These are phyloP conservation scores for Hanseniaspora lachancei DNA, from an alignment of 805 yeast genomes.

Conservation along the genomic window DNA sequence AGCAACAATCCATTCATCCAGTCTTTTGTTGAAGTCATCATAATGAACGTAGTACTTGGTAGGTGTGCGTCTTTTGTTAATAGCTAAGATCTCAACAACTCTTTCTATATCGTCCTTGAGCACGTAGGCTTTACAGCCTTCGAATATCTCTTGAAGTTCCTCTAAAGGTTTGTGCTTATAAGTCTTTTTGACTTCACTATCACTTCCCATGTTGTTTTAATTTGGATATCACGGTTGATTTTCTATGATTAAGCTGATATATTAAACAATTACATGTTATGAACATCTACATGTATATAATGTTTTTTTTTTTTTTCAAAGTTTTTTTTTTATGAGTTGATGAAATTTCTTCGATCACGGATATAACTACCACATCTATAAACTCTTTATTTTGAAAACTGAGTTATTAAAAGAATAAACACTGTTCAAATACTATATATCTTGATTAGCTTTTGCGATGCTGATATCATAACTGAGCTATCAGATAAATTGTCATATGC, in stretches of 20 bases:
- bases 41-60: constrained; percentile 85
- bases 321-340: no score
- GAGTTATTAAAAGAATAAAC: no score
- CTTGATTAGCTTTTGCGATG: constrained; percentile 64
- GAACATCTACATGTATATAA: not conserved
- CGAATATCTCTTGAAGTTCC: constrained; percentile 38
- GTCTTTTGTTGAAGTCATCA: constrained; percentile 84
- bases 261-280: not conserved
- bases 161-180: constrained; percentile 15
- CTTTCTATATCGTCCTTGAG: constrained; percentile 68
- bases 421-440: constrained; percentile 31
- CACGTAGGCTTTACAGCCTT: constrained; percentile 75
- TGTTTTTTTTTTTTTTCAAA: not conserved
- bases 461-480: constrained; percentile 51
- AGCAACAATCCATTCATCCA: constrained; percentile 84
- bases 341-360: no score
- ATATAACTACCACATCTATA: no score
- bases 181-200: constrained; percentile 19
- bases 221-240: not conserved
- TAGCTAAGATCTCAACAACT: constrained; percentile 72
- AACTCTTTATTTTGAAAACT: no score
- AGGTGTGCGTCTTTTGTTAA: constrained; percentile 60
- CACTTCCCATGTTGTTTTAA: constrained; percentile 8
- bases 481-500: constrained; percentile 31
- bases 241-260: not conserved